Conservation (phyloP, 331 rosid genomes). For the Saraca asoca region DNA sequence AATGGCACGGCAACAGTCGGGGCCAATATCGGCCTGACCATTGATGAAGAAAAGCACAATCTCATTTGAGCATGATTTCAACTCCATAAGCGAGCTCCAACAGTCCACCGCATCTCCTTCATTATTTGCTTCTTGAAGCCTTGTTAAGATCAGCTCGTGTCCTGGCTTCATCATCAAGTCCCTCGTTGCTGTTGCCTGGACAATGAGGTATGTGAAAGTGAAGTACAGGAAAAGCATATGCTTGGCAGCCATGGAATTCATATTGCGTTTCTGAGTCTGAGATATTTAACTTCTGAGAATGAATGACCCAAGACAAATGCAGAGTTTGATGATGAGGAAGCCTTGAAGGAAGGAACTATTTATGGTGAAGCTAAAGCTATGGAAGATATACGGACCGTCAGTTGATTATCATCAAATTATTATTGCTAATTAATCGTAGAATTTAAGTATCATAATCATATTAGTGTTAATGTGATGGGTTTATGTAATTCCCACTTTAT, state of each 20-base stretch:
- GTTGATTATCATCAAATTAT: too few relatives aligned
- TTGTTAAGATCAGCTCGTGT: neutral
- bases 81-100: slow-evolving; percentile 43
- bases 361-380: too few relatives aligned
- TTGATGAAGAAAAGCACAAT: slow-evolving; percentile 44
- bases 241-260: slow-evolving; percentile 22
- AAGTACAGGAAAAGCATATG: neutral
- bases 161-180: slow-evolving; percentile 13
- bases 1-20: slow-evolving; percentile 42
- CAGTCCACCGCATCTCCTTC: slow-evolving; percentile 26
- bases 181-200: slow-evolving; percentile 24
- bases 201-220: slow-evolving; percentile 9
- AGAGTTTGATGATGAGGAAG: too few relatives aligned
- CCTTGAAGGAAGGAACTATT: too few relatives aligned
- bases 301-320: too few relatives aligned
- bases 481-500: too few relatives aligned
- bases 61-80: slow-evolving; percentile 46
- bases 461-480: too few relatives aligned
- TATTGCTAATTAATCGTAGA: too few relatives aligned
- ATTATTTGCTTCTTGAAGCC: slow-evolving; percentile 3
- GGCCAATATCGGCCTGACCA: slow-evolving; percentile 39
- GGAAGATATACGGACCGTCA: too few relatives aligned
- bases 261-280: too few relatives aligned
- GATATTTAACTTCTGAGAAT: neutral
- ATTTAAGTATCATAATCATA: too few relatives aligned